phyloP scores from a whole-genome alignment of 2,329 filamentous ascomycete genomes.

The Colletotrichum sp. region DNA sequence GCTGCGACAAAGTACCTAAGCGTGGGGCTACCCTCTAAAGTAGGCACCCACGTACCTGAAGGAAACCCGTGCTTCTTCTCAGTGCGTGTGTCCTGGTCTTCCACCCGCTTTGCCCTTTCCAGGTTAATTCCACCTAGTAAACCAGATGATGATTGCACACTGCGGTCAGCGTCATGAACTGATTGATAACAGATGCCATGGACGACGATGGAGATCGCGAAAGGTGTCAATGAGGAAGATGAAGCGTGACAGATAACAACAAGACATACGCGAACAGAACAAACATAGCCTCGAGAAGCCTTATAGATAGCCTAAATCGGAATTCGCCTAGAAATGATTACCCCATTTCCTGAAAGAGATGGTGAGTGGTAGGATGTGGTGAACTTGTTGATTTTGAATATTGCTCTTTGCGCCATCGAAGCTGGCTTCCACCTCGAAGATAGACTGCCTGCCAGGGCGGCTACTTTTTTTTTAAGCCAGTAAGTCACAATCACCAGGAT shows the following conservation, averaged over 20 bases:
- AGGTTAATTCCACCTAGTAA: background rate
- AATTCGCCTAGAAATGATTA: background rate
- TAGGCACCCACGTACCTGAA: background rate
- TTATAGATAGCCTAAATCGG: background rate
- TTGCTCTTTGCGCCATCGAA: background rate
- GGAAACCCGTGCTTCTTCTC: background rate
- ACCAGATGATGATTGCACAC: background rate
- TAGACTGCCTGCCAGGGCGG: background rate
- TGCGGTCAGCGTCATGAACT: background rate
- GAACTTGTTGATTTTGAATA: background rate
- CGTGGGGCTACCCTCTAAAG: background rate
- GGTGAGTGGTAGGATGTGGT: background rate
- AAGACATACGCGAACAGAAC: background rate
- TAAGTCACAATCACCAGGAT: background rate
- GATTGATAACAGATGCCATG: background rate
- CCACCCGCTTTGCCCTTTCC: background rate
- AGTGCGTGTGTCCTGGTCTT: background rate
- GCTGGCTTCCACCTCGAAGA: background rate
- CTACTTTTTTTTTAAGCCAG: background rate
- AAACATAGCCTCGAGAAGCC: background rate
- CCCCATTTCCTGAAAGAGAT: background rate
- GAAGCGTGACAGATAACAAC: background rate
- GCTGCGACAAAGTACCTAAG: background rate
- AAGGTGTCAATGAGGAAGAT: background rate
- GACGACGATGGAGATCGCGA: background rate